Evolutionary conservation across 2,329 filamentous ascomycete genomes (phyloP), one percentile per base, ranked within the genome.

Genomic region (Arthrobotrys entomopaga): DNA sequence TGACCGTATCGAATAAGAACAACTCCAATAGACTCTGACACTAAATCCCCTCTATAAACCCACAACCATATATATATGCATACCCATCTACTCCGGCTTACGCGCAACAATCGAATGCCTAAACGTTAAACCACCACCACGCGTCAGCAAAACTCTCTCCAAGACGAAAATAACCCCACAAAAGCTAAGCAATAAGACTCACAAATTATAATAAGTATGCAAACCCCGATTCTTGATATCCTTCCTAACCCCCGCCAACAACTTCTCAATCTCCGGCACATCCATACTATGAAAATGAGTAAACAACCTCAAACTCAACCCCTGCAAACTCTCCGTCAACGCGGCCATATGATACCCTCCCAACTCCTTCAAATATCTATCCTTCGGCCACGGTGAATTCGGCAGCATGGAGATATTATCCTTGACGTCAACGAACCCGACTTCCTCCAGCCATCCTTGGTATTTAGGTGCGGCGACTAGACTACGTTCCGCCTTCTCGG

Each of bases 251-350:
- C 83, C 80, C 11, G 84, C 80, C 11, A 86, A 81, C 75, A 84
- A 84, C 15, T 84, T 74, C 76, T 86, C 83, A 10, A 86, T 84
- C 70, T 86, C 80, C 43, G 84, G 83, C 24, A 81, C 81, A 20
- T 80, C 81, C 85, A 85, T 86, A 1, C 81, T 81, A 63, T 86
- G 79, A 0, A 84, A 83, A 34, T 84, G 82, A 1, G 84, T 86
- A 77, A 86, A 80, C 11, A 85, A 84, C 0, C 85, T 84, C 53
- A 87, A 79, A 2, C 84, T 83, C 72, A 86, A 85, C 5, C 84
- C 84, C 73, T 86, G 83, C 11, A 85, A 78, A 11, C 84, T 84
- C 75, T 86, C 84, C 1, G 84, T 79, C 48, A 86, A 42, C 13
- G 49, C 59, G 15, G 20, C 58, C 29, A 76, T 42, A 2, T 71